Evolutionary conservation across 306 rosid genomes (phyloP).

Genomic region (Cicer cuneatum): DNA sequence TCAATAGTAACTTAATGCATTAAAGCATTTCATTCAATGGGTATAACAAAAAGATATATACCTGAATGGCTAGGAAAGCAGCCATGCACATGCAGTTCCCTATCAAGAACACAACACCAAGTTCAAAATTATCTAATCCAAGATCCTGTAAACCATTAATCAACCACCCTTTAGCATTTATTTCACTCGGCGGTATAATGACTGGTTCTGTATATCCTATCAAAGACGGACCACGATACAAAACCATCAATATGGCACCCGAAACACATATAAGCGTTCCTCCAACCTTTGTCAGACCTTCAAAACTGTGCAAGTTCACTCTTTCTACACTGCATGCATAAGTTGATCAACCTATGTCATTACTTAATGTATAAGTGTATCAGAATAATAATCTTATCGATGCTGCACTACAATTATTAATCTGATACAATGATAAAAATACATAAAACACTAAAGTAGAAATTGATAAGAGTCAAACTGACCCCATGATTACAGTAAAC

Average conservation of each 20-base stretch:
- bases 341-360: constrained; percentile 36
- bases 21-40: not conserved
- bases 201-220: constrained; percentile 56
- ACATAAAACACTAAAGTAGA: not conserved
- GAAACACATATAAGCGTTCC: constrained; percentile 79
- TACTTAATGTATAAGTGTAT: constrained; percentile 18
- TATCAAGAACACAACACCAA: constrained; percentile 81
- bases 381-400: constrained; percentile 8
- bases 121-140: constrained; percentile 70
- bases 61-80: constrained; percentile 85
- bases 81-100: constrained; percentile 95
- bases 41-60: constrained; percentile 40
- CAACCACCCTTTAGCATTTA: constrained; percentile 74
- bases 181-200: constrained; percentile 47
- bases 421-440: not conserved
- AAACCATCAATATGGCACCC: constrained; percentile 85
- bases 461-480: constrained; percentile 48
- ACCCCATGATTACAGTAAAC: constrained; percentile 85
- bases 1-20: not conserved
- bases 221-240: constrained; percentile 80
- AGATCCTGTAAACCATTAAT: constrained; percentile 56
- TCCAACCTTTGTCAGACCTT: constrained; percentile 82
- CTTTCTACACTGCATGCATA: constrained; percentile 80
- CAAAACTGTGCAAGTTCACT: constrained; percentile 70
- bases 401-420: constrained; percentile 3